Conservation (phyloP, 345 rosid genomes). For the Draba incana region DNA sequence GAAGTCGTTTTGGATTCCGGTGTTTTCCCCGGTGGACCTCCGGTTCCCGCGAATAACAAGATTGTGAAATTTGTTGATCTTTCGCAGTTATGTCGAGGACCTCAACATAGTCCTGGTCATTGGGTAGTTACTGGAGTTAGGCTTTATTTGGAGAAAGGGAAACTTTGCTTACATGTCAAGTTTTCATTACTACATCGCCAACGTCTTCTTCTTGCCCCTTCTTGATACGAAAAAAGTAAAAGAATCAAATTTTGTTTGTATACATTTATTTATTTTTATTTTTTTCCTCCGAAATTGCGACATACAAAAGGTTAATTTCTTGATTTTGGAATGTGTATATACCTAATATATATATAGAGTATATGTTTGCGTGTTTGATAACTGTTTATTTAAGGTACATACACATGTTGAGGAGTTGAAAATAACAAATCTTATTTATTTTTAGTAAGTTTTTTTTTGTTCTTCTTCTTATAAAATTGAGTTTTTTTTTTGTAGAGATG, state of each 20-base stretch:
- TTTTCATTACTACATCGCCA: conserved; percentile 62
- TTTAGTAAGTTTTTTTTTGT: not conserved
- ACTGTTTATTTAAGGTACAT: conserved; percentile 7
- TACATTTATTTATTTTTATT: not conserved
- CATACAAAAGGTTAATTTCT: conserved; percentile 22
- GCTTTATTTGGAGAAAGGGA: conserved; percentile 73
- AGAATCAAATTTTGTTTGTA: not conserved
- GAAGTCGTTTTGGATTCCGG: conserved; percentile 65
- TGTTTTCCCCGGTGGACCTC: conserved; percentile 87
- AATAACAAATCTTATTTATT: not conserved
- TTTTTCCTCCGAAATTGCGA: conserved; percentile 9
- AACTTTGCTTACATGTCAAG: conserved; percentile 75
- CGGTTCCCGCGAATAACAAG: conserved; percentile 72
- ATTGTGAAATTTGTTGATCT: conserved; percentile 72
- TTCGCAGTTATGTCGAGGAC: conserved; percentile 74
- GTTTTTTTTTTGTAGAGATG: too few species aligned
- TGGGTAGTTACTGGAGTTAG: conserved; percentile 88
- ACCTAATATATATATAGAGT: conserved; percentile 7
- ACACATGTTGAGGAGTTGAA: conserved; percentile 15
- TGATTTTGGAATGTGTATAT: conserved; percentile 19
- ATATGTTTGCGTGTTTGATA: conserved; percentile 8
- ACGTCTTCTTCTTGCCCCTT: conserved; percentile 28
- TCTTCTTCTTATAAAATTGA: too few species aligned
- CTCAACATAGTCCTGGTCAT: conserved; percentile 87
- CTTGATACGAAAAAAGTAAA: not conserved